Evolutionary conservation across 495 filamentous ascomycete genomes (phyloP).

Genomic region (Staphylotrichum longicolle): DNA sequence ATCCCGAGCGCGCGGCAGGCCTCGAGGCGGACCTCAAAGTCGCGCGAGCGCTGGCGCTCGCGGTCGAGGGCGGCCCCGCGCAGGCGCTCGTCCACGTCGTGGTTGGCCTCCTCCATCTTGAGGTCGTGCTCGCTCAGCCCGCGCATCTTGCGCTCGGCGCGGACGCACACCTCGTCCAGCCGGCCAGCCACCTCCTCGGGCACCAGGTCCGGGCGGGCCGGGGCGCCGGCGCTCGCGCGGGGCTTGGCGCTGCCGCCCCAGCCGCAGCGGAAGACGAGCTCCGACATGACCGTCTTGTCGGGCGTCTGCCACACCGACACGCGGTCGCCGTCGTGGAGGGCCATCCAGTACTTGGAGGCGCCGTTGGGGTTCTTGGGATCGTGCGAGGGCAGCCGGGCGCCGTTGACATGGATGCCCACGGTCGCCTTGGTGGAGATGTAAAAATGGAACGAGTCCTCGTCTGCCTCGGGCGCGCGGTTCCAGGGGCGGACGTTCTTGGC

Average conservation of each 20-base stretch:
- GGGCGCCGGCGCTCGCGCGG: conserved; percentile 22
- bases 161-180: conserved; percentile 31
- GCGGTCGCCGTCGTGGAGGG: conserved; percentile 68
- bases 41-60: conserved; percentile 42
- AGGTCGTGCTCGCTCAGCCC: conserved; percentile 30
- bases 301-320: conserved; percentile 59
- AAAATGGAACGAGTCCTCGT: conserved; percentile 59
- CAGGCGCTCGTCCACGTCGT: conserved; percentile 37
- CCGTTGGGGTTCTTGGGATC: conserved; percentile 43
- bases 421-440: conserved; percentile 72
- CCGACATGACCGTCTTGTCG: conserved; percentile 29
- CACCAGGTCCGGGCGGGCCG: conserved; percentile 21
- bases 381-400: conserved; percentile 51
- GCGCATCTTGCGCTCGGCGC: conserved; percentile 35
- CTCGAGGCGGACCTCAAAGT: conserved; percentile 41
- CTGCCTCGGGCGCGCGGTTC: conserved; percentile 35
- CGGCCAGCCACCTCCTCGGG: conserved; percentile 22
- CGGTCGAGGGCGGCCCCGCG: conserved; percentile 30
- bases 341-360: conserved; percentile 58
- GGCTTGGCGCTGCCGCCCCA: conserved; percentile 46
- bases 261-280: conserved; percentile 44
- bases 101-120: conserved; percentile 38
- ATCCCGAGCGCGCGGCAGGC: conserved; percentile 33
- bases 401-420: conserved; percentile 71
- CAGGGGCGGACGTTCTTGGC: conserved; percentile 41